phyloP scores from a whole-genome alignment of 1,139 yeast species.

The Pichia sp. region DNA sequence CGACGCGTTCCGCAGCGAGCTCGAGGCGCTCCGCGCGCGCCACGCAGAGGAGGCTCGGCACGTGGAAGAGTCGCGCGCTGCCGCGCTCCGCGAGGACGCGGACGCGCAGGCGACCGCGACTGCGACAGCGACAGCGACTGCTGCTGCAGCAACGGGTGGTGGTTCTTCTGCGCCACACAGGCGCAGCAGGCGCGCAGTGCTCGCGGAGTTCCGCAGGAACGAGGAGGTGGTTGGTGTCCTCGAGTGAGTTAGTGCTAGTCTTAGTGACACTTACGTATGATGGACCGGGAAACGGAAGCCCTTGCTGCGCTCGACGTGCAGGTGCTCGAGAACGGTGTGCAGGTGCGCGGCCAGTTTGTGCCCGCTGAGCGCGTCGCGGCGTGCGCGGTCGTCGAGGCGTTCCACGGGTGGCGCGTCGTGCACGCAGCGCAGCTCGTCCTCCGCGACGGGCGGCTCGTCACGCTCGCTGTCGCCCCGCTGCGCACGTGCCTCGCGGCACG shows the following conservation, averaged over 20 bases:
- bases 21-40: constrained; percentile 39
- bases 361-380: neutral
- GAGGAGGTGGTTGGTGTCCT: constrained; percentile 58
- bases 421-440: neutral
- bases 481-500: neutral
- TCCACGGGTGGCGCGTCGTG: neutral
- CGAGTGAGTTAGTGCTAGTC: constrained; percentile 7
- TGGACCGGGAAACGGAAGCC: neutral
- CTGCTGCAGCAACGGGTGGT: constrained; percentile 18
- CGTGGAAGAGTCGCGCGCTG: constrained; percentile 44
- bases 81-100: constrained; percentile 48
- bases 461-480: neutral
- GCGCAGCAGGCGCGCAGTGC: constrained; percentile 45
- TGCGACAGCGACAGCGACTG: constrained; percentile 18
- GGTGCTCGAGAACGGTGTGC: neutral
- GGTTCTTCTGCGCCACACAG: too few relatives aligned
- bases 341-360: neutral
- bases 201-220: constrained; percentile 51
- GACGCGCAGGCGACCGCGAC: neutral
- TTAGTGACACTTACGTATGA: too few relatives aligned
- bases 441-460: neutral
- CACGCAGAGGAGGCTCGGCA: constrained; percentile 48
- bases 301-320: neutral
- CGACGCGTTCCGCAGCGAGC: constrained; percentile 19
- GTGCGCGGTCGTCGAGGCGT: neutral